Evolutionary conservation across 192 early-diverging fungal genomes (phyloP), one percentile per base, ranked within the genome.

Genomic region (Powellomyces hirtus): DNA sequence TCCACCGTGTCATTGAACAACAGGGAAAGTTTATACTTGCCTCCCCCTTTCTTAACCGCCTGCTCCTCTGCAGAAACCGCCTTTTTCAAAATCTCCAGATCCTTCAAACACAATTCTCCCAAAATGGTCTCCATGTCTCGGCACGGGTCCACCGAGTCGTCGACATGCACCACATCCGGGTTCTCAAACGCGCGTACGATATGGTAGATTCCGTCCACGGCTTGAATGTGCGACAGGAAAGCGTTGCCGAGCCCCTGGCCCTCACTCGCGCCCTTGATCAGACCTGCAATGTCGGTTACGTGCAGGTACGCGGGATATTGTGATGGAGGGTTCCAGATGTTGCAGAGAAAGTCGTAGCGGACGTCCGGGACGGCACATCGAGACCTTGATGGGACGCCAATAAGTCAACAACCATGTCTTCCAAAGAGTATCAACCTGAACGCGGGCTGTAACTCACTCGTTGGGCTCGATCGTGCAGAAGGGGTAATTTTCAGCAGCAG

Each of bases 401-500:
- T n/a, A n/a, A n/a, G n/a, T n/a, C n/a, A n/a, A n/a, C n/a, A n/a
- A n/a, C n/a, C n/a, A n/a, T n/a, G n/a, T n/a, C 40, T 42, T 42
- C 40, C 40, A n/a, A n/a, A 42, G n/a, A 42, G 40, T n/a, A n/a
- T 42, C 40, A 42, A 42, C 40, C n/a, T n/a, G n/a, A n/a, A n/a
- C n/a, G n/a, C n/a, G n/a, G n/a, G n/a, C n/a, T n/a, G n/a, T n/a
- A n/a, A 42, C 40, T 10, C 22, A 60, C 81, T 97, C 93, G 40
- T 90, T 82, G 27, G 96, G 96, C 66, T 98, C 94, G 81, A 83
- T 95, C 33, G 93, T 98, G 80, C 92, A 93, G 87, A 98, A 98
- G 66, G 94, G 94, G 75, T 92, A 97, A 87, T 97, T 98, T 70
- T 66, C 75, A 29, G 73, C 64, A 6, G 79, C 75, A 20, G 75